These are phyloP conservation scores for Geosmithia flava DNA, from an alignment of 2,329 filamentous ascomycete genomes.

Conservation along the genomic window DNA sequence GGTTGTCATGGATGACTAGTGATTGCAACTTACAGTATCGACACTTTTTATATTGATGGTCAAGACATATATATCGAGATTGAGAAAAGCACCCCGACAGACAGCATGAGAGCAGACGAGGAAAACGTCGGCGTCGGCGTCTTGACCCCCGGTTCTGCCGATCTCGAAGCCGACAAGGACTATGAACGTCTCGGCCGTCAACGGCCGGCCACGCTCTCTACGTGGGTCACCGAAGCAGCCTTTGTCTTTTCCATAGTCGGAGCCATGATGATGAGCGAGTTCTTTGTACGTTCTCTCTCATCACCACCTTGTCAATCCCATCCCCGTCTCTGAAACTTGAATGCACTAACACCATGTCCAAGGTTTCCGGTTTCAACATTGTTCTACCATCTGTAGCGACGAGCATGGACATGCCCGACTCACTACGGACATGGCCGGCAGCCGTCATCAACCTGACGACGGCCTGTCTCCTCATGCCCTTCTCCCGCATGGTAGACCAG, in stretches of 20 bases:
- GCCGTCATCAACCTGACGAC: constrained; percentile 47
- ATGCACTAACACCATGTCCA: neutral
- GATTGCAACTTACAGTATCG: no score
- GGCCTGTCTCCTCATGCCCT: constrained; percentile 47
- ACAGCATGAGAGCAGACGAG: neutral
- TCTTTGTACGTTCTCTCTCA: constrained; percentile 29
- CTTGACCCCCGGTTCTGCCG: constrained; percentile 1
- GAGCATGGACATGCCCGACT: constrained; percentile 51
- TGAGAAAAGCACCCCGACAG: neutral
- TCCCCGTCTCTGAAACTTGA: no score
- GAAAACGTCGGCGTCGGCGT: neutral
- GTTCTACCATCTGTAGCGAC: constrained; percentile 53
- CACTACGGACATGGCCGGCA: constrained; percentile 50
- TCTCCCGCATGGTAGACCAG: constrained; percentile 49
- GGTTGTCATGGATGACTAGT: no score
- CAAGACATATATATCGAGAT: no score
- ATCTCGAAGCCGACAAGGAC: constrained; percentile 14
- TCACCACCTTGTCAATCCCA: no score
- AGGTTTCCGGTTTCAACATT: constrained; percentile 59
- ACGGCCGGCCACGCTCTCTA: constrained; percentile 43
- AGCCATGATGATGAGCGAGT: constrained; percentile 57
- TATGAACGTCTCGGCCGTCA: constrained; percentile 51
- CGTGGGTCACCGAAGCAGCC: constrained; percentile 40
- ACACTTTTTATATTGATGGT: no score
- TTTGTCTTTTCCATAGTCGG: constrained; percentile 51